A percentile compares a stretch with the other conserved stretches of the same genome.
Conservation (phyloP, 129 eudicot genomes). For the Ambrosia trifida region DNA sequence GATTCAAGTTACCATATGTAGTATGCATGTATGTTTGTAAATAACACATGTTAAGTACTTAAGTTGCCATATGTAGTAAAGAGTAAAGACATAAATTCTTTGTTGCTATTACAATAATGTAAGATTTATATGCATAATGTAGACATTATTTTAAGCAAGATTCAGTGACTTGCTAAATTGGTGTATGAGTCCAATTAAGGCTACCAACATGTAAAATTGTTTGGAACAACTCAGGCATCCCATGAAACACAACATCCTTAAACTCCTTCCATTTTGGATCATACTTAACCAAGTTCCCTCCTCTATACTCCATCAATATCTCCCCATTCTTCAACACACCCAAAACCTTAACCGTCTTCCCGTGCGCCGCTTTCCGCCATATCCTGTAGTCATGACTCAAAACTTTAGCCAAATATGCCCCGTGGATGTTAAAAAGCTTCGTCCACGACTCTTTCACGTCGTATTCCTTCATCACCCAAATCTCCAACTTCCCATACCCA, state of each 20-base stretch:
- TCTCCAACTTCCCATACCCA: constrained; percentile 43
- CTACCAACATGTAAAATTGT: constrained; percentile 59
- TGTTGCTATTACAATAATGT: constrained; percentile 21
- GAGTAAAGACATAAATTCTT: constrained; percentile 8
- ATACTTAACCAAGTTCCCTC: constrained; percentile 52
- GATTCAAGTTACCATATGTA: constrained; percentile 9
- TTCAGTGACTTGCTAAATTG: constrained; percentile 28
- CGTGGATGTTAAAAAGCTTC: constrained; percentile 42
- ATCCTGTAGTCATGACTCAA: constrained; percentile 34
- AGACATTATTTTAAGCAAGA: constrained; percentile 26
- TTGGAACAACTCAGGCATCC: constrained; percentile 54
- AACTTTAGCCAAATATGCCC: constrained; percentile 36
- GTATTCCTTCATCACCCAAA: constrained; percentile 60
- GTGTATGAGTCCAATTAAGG: constrained; percentile 48
- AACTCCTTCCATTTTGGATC: constrained; percentile 46
- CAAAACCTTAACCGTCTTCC: constrained; percentile 42
- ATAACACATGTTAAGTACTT: background rate
- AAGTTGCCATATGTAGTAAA: constrained; percentile 19
- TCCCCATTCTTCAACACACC: constrained; percentile 53
- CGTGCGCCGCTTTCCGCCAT: constrained; percentile 36
- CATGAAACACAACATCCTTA: constrained; percentile 45
- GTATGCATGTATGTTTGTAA: background rate
- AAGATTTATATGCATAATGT: constrained; percentile 19
- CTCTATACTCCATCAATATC: constrained; percentile 52
- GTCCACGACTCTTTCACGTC: constrained; percentile 50